Evolutionary conservation across 169 alveolate genomes (phyloP).

Genomic region (Plasmodium fragile): DNA sequence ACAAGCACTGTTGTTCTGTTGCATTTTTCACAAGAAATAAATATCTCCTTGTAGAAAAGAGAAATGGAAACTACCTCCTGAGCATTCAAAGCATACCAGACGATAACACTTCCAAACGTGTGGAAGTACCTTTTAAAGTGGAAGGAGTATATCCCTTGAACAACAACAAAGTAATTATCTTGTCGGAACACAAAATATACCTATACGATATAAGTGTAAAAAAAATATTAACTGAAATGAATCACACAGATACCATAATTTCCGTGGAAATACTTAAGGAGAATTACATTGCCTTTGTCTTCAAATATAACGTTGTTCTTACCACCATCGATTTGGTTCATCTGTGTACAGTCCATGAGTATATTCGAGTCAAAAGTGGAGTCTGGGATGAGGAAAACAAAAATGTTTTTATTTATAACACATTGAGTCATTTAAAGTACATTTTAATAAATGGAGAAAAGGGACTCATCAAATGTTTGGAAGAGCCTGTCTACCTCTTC

Average conservation of each 20-base stretch:
- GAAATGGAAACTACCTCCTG: constrained; percentile 17
- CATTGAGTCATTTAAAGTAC: constrained; percentile 67
- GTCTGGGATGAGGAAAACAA: constrained; percentile 81
- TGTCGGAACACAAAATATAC: constrained; percentile 43
- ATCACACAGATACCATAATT: constrained; percentile 77
- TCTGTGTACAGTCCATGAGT: constrained; percentile 75
- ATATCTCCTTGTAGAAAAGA: constrained; percentile 62
- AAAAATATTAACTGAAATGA: constrained; percentile 40
- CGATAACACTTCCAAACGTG: constrained; percentile 32
- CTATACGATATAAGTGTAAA: constrained; percentile 57
- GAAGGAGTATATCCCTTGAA: constrained; percentile 44
- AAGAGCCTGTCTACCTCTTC: constrained; percentile 57
- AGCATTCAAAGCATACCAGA: constrained; percentile 73
- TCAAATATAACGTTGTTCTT: constrained; percentile 78
- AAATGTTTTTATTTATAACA: constrained; percentile 77
- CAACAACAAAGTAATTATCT: constrained; percentile 43
- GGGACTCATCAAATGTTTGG: constrained; percentile 68
- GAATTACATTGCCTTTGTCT: constrained; percentile 77
- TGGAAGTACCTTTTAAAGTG: constrained; percentile 37
- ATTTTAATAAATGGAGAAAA: constrained; percentile 56
- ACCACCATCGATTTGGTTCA: constrained; percentile 78
- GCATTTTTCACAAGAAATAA: constrained; percentile 62
- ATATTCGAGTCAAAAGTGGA: constrained; percentile 81
- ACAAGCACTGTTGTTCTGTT: constrained; percentile 36
- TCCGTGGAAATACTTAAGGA: constrained; percentile 77